Conservation (phyloP, 352 stramenopile species). For the Pythium grandisporangium region DNA sequence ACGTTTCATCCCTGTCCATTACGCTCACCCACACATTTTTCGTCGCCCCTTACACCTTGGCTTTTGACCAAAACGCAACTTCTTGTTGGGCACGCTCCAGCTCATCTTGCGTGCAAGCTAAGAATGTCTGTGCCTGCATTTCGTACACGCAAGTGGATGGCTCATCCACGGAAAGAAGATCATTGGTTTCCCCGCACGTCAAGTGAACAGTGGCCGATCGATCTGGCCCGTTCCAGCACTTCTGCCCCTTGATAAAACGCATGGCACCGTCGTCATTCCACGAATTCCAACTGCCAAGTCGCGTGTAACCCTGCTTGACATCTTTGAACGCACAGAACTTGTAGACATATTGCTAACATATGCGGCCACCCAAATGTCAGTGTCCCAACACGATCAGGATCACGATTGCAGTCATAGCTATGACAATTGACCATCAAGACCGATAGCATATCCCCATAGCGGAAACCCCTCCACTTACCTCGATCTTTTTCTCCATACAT, state of each 20-base stretch:
- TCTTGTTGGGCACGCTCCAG: slow-evolving; percentile 30
- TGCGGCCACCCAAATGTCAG: too few relatives aligned
- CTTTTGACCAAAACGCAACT: slow-evolving; percentile 40
- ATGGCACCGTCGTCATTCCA: slow-evolving; percentile 57
- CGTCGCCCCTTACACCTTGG: too few relatives aligned
- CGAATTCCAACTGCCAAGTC: slow-evolving; percentile 66
- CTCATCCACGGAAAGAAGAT: slow-evolving; percentile 87
- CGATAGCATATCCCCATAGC: too few relatives aligned
- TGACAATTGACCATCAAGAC: too few relatives aligned
- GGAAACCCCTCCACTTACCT: too few relatives aligned
- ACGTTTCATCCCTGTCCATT: too few relatives aligned
- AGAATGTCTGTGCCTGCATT: slow-evolving; percentile 63
- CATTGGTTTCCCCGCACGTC: slow-evolving; percentile 70
- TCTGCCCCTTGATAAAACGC: slow-evolving; percentile 70
- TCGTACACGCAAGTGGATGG: slow-evolving; percentile 91
- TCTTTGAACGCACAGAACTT: slow-evolving; percentile 82
- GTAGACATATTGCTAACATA: slow-evolving; percentile 80
- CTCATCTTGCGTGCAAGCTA: slow-evolving; percentile 44
- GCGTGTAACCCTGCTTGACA: slow-evolving; percentile 71
- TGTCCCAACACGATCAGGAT: too few relatives aligned
- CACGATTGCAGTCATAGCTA: too few relatives aligned
- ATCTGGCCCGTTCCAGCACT: slow-evolving; percentile 89
- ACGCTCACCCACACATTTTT: too few relatives aligned
- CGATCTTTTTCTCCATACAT: slow-evolving; percentile 71
- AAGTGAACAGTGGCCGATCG: slow-evolving; percentile 70